These are phyloP conservation scores for Penicillium psychrofluorescens DNA, from an alignment of 495 filamentous ascomycete species.

Conservation along the genomic window DNA sequence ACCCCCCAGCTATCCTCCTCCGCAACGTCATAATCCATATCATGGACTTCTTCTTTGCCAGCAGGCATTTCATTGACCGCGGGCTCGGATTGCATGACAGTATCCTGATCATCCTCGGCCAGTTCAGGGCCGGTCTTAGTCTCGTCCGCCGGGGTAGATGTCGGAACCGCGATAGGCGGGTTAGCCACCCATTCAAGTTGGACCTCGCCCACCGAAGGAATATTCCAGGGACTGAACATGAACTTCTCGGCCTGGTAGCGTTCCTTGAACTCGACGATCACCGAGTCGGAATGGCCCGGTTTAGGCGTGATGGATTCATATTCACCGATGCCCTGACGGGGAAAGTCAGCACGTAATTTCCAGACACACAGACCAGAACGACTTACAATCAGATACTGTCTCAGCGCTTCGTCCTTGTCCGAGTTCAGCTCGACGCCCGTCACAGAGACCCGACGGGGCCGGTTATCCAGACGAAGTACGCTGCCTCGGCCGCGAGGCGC, in stretches of 20 bases:
- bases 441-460: constrained; percentile 70
- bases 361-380: background rate
- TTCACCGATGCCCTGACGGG: constrained; percentile 66
- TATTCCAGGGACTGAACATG: constrained; percentile 57
- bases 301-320: constrained; percentile 68
- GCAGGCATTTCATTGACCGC: constrained; percentile 11
- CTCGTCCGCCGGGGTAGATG: constrained; percentile 12
- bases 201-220: constrained; percentile 69
- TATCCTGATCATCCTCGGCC: constrained; percentile 29
- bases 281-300: constrained; percentile 45
- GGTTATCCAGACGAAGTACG: constrained; percentile 78
- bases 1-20: constrained; percentile 44
- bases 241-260: constrained; percentile 85
- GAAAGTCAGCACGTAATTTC: constrained; percentile 3
- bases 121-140: constrained; percentile 11
- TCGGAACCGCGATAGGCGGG: constrained; percentile 19
- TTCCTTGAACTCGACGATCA: constrained; percentile 79
- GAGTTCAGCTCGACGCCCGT: constrained; percentile 60
- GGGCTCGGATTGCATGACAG: constrained; percentile 27
- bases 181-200: constrained; percentile 67
- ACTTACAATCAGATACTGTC: constrained; percentile 81
- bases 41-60: constrained; percentile 14
- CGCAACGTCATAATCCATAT: constrained; percentile 48
- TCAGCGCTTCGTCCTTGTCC: constrained; percentile 73
- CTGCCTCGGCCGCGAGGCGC: constrained; percentile 31